A percentile compares a stretch with the other conserved stretches of the same genome.
Conservation (phyloP, 495 filamentous ascomycete genomes). For the Paragyromitra xinjiangensis region DNA sequence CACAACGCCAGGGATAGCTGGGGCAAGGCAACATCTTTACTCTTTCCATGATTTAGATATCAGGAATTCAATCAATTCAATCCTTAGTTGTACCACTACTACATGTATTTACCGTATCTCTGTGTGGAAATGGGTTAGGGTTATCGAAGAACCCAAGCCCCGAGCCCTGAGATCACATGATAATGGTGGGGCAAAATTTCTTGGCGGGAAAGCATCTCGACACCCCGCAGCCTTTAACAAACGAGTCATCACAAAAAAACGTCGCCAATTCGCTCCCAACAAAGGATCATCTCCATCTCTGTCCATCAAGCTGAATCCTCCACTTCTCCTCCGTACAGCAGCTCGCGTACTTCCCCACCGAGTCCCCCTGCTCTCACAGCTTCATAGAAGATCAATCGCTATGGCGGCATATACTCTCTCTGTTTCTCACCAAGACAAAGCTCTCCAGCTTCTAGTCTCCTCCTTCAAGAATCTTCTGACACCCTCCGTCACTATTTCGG, state of each 20-base stretch:
- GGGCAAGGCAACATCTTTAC: too few species aligned
- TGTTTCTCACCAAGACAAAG: constrained; percentile 48
- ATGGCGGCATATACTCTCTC: constrained; percentile 50
- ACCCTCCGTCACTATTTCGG: constrained; percentile 29
- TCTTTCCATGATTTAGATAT: too few species aligned
- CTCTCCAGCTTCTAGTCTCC: constrained; percentile 51
- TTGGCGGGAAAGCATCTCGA: constrained; percentile 33
- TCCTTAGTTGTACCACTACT: too few species aligned
- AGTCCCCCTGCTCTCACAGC: constrained; percentile 34
- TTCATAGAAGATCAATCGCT: constrained; percentile 39
- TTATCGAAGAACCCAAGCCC: background rate
- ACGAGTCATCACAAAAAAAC: constrained; percentile 29
- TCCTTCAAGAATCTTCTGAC: constrained; percentile 42
- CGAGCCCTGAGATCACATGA: constrained; percentile 22
- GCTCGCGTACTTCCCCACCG: constrained; percentile 45
- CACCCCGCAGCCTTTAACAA: constrained; percentile 39
- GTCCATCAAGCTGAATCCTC: constrained; percentile 38
- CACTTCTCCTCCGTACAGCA: constrained; percentile 28
- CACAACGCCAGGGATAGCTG: too few species aligned
- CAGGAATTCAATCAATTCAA: too few species aligned
- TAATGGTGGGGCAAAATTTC: constrained; percentile 38
- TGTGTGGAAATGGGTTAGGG: too few species aligned
- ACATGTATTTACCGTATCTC: too few species aligned
- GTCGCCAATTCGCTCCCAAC: constrained; percentile 10
- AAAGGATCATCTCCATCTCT: background rate